phyloP scores from a whole-genome alignment of 139 green algal species.

The Dunaliella primolecta region DNA sequence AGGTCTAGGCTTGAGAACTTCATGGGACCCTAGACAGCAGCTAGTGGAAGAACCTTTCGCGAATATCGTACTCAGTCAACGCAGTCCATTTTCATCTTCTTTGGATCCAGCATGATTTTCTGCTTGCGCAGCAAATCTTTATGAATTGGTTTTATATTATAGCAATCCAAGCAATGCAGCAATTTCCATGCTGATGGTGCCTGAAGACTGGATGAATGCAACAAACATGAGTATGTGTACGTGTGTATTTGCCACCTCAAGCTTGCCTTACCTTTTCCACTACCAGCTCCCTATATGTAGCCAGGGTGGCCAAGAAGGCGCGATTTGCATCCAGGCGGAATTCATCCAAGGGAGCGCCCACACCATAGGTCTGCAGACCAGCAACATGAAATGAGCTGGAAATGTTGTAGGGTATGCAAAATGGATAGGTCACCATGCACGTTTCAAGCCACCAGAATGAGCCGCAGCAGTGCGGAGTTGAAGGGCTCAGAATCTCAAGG shows the following conservation, averaged over 20 bases:
- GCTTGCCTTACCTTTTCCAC: conserved; percentile 22
- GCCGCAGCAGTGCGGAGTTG: not conserved
- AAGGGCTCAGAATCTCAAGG: not conserved
- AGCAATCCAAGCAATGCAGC: not conserved
- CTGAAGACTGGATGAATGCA: not conserved
- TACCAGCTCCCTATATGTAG: conserved; percentile 34
- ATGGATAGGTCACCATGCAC: too few species aligned
- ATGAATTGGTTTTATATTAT: not conserved
- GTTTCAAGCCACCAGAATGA: too few species aligned
- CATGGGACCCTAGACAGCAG: too few species aligned
- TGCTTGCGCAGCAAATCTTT: not conserved
- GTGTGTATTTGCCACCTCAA: too few species aligned
- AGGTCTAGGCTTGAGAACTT: too few species aligned
- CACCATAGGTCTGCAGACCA: not conserved
- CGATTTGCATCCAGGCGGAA: conserved; percentile 55
- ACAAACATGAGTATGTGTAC: not conserved
- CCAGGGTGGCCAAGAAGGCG: conserved; percentile 38
- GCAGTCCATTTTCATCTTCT: too few species aligned
- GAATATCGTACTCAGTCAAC: too few species aligned
- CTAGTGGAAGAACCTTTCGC: too few species aligned
- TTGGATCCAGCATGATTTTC: not conserved
- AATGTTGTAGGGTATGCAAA: not conserved
- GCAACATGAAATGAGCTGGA: not conserved
- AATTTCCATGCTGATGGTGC: not conserved
- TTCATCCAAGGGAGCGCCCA: conserved; percentile 23